Conservation (phyloP, 2,329 filamentous ascomycete species). For the Plenodomus tracheiphilus region DNA sequence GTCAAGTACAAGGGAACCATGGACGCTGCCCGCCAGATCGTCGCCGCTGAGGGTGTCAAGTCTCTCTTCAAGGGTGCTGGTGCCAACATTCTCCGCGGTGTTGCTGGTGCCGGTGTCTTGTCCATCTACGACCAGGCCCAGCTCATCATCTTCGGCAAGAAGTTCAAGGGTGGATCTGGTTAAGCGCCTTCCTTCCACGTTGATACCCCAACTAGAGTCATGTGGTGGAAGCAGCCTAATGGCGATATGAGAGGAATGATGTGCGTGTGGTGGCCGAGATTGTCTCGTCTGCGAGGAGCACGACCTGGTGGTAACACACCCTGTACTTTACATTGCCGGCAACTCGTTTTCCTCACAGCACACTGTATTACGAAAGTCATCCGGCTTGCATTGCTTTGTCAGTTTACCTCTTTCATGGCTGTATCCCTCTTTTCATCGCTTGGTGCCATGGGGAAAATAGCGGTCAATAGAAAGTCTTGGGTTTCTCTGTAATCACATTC, state of each 20-base stretch:
- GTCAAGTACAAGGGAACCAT: slow-evolving; percentile 99
- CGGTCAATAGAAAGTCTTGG: slow-evolving; percentile 43
- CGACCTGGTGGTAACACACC: slow-evolving; percentile 45
- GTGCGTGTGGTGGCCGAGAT: slow-evolving; percentile 44
- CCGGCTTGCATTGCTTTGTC: slow-evolving; percentile 45
- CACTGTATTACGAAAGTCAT: slow-evolving; percentile 45
- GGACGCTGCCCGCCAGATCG: slow-evolving; percentile 93
- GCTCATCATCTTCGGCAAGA: slow-evolving; percentile 99
- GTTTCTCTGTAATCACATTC: slow-evolving; percentile 24
- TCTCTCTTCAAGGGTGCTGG: slow-evolving; percentile 99
- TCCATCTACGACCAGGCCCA: slow-evolving; percentile 99
- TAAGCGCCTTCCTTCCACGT: slow-evolving; percentile 43
- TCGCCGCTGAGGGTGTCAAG: slow-evolving; percentile 92
- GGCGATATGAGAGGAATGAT: slow-evolving; percentile 33
- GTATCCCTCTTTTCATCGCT: slow-evolving; percentile 41
- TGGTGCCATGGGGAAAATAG: slow-evolving; percentile 44
- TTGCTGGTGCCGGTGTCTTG: slow-evolving; percentile 99
- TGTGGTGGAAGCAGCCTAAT: slow-evolving; percentile 43
- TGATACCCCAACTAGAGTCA: slow-evolving; percentile 43
- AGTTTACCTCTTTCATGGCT: slow-evolving; percentile 38
- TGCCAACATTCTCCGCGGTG: slow-evolving; percentile 99
- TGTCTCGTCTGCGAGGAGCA: slow-evolving; percentile 49
- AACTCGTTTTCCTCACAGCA: slow-evolving; percentile 37
- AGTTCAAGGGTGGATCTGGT: slow-evolving; percentile 74
- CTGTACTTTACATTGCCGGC: slow-evolving; percentile 49